A percentile compares a stretch with the other conserved stretches of the same genome.
These are phyloP conservation scores for Lachnellula arida DNA, from an alignment of 2,329 filamentous ascomycete genomes.

Conservation along the genomic window DNA sequence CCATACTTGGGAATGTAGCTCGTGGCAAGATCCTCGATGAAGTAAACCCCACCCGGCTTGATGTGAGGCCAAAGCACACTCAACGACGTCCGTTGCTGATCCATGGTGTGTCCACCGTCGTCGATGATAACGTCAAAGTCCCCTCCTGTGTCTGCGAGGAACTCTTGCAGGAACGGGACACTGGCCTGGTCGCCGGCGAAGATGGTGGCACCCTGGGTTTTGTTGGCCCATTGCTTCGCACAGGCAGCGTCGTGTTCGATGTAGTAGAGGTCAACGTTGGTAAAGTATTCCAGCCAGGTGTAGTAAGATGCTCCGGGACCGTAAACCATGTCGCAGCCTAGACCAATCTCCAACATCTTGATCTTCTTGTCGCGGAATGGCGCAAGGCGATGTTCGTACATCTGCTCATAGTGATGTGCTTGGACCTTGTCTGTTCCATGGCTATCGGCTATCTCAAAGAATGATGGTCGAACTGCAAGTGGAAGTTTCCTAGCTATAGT, in stretches of 20 bases:
- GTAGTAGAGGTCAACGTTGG: conserved; percentile 38
- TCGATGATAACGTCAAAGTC: conserved; percentile 40
- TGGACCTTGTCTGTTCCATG: conserved; percentile 40
- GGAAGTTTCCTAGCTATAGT: background rate
- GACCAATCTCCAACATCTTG: conserved; percentile 40
- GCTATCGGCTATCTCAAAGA: conserved; percentile 34
- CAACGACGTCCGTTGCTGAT: conserved; percentile 35
- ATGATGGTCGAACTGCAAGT: conserved; percentile 13
- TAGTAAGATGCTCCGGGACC: conserved; percentile 37
- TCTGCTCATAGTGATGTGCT: conserved; percentile 35
- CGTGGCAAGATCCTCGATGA: conserved; percentile 34
- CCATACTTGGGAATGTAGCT: conserved; percentile 26
- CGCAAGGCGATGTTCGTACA: conserved; percentile 39
- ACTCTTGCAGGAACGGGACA: conserved; percentile 32
- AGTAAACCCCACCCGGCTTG: conserved; percentile 35
- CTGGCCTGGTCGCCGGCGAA: conserved; percentile 39
- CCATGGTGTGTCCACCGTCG: conserved; percentile 37
- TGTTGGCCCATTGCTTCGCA: conserved; percentile 33
- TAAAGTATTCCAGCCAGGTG: conserved; percentile 39
- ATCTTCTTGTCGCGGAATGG: conserved; percentile 30
- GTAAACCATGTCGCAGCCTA: conserved; percentile 38
- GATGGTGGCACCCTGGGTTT: conserved; percentile 35
- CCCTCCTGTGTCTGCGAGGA: conserved; percentile 31
- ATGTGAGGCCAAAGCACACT: conserved; percentile 35
- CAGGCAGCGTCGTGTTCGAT: conserved; percentile 38